Base-by-base conservation (phyloP, 2,329 filamentous ascomycete species). In the Colletotrichum liriopes region DNA sequence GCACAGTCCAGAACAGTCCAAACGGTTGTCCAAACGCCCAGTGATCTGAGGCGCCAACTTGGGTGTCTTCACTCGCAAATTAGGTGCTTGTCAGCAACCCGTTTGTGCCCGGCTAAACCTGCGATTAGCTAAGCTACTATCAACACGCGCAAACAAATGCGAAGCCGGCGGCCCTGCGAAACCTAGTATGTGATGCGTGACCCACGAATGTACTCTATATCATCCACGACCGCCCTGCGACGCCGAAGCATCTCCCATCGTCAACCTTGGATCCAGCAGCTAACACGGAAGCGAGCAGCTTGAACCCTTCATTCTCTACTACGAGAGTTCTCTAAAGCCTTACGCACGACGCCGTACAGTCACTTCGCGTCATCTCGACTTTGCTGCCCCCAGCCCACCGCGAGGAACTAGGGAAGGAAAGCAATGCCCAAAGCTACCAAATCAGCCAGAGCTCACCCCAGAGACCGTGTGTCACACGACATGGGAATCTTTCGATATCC, bases 391-490 rank as follows among this genome's bases (percentile, higher is more conserved):
- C 11, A 8, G 32, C 11, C 2, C 32, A 8, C 52, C 32, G 18
- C 20, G 32, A 23, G 11, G 18, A 37, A 14, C 23, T 37, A 20
- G 20, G 14, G 12, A 7, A 23, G 23, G 18, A 56, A 26, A n/a
- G n/a, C n/a, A 58, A 58, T n/a, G n/a, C 14, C 7, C 14, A 26
- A 7, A 18, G n/a, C 35, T n/a, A 23, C 45, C 60, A 11, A 35
- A 63, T 23, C 58, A 39, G 37, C 26, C 23, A 52, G 45, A 41
- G 18, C 32, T 37, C 23, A 9, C 47, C 16, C n/a, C 6, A 37
- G 43, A 39, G 59, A 52, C n/a, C 45, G 14, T 39, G 47, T 7
- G 54, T 51, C 45, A 37, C 60, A 62, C 45, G 26, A 52, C 60
- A 52, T 63, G 47, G n/a, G 35, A 23, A 37, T 29, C 32, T 18